Base-by-base conservation (phyloP, 768 basidiomycete genomes). In the Kwoniella dejecticola region DNA sequence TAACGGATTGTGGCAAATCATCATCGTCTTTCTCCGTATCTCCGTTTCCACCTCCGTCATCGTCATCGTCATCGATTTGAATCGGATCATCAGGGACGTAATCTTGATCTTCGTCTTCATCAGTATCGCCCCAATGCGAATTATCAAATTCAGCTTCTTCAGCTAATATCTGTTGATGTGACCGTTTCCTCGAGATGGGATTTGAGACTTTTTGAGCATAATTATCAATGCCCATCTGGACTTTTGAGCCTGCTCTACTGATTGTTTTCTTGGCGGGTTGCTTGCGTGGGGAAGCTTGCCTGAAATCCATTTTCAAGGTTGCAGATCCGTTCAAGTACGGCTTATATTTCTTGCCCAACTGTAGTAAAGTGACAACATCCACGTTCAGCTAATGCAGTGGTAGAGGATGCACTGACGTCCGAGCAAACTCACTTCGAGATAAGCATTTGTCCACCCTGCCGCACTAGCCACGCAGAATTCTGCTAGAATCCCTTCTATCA, bases 401-500 rank as follows among this genome's bases (percentile, higher is more conserved):
- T n/a, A n/a, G n/a, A n/a, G n/a, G n/a, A n/a, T n/a, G n/a, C n/a
- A n/a, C n/a, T n/a, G n/a, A n/a, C n/a, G n/a, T n/a, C n/a, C n/a
- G n/a, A n/a, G n/a, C n/a, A n/a, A n/a, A 24, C 74, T 71, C 47
- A 79, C 79, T 49, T 64, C 62, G 55, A 82, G 52, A 69, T 82
- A 82, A 3, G 79, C 72, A 50, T 77, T 80, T 15, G 67, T 76
- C 74, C 77, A 81, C 1, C 81, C 80, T 13, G 71, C 72, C 0
- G 57, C 60, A 61, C 83, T 82, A 15, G 81, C 82, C 19, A 79
- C 78, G 30, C 82, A 78, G n/a, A 83, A 81, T 47, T 83, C 81
- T 46, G 81, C 80, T 40, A 91, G 76, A 17, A 84, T 81, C 4
- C 85, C 82, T 57, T 84, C 78, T 26, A 81, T 80, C 21, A 83